Evolutionary conservation across 495 filamentous ascomycete species (phyloP).

Genomic region (Aspergillus sclerotioniger): DNA sequence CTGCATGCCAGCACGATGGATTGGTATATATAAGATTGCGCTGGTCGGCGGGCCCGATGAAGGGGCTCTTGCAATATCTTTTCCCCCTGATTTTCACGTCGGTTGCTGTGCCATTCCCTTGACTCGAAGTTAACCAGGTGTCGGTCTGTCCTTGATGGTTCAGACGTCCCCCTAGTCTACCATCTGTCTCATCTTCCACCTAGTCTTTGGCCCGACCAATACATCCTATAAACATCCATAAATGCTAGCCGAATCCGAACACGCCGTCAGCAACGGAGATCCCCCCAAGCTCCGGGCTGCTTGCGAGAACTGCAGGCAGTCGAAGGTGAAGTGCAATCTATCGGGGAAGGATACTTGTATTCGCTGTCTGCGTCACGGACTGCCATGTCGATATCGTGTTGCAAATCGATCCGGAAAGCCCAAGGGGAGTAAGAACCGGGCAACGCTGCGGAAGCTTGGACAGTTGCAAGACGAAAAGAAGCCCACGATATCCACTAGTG

Average conservation of each 20-base stretch:
- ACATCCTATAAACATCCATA: not conserved
- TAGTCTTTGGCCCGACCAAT: not conserved
- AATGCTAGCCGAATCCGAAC: constrained; percentile 38
- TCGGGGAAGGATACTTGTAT: constrained; percentile 42
- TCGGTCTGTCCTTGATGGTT: not conserved
- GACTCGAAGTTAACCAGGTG: not conserved
- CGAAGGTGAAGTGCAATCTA: constrained; percentile 48
- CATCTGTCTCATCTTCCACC: too few species aligned
- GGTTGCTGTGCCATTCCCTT: not conserved
- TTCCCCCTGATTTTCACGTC: not conserved
- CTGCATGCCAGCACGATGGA: not conserved
- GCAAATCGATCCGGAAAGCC: constrained; percentile 49
- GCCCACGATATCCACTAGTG: not conserved
- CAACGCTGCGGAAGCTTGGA: constrained; percentile 43
- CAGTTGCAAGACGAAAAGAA: constrained; percentile 37
- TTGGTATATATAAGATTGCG: constrained; percentile 17
- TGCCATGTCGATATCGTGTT: constrained; percentile 44
- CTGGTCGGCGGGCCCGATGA: not conserved
- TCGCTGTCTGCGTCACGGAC: constrained; percentile 44
- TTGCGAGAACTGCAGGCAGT: constrained; percentile 48
- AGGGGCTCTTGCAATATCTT: not conserved
- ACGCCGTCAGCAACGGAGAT: constrained; percentile 25
- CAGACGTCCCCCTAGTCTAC: too few species aligned
- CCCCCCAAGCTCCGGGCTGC: constrained; percentile 44
- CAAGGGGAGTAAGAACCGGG: constrained; percentile 48